phyloP scores from a whole-genome alignment of 2,329 filamentous ascomycete genomes.

The Paraphaeosphaeria sporulosa region DNA sequence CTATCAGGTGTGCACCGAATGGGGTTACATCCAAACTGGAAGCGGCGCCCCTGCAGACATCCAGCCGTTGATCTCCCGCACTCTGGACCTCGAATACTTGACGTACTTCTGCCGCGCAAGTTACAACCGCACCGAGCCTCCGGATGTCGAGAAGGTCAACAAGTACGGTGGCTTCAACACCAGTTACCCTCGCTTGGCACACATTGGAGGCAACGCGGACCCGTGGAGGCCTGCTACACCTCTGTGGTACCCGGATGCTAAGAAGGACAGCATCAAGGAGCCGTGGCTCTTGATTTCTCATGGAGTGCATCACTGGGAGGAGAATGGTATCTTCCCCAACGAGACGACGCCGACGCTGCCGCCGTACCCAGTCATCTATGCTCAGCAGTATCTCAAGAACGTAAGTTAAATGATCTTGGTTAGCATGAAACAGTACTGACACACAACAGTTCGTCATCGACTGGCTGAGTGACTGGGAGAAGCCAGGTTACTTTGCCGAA shows the following conservation, averaged over 20 bases:
- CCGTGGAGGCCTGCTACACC: slow-evolving; percentile 80
- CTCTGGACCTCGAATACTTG: slow-evolving; percentile 69
- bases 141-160: slow-evolving; percentile 74
- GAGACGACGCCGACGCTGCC: slow-evolving; percentile 67
- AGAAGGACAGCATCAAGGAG: slow-evolving; percentile 68
- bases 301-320: slow-evolving; percentile 85
- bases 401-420: background rate
- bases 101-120: slow-evolving; percentile 69
- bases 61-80: slow-evolving; percentile 75
- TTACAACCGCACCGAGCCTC: slow-evolving; percentile 72
- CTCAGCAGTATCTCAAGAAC: slow-evolving; percentile 64
- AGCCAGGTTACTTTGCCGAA: background rate
- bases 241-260: slow-evolving; percentile 67
- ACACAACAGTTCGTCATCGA: slow-evolving; percentile 62
- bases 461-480: slow-evolving; percentile 62
- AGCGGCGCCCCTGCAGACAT: slow-evolving; percentile 69
- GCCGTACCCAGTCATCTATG: slow-evolving; percentile 64
- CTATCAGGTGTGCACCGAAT: slow-evolving; percentile 64
- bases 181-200: slow-evolving; percentile 76
- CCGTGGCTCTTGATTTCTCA: slow-evolving; percentile 76
- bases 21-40: slow-evolving; percentile 81
- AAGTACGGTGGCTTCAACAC: slow-evolving; percentile 78
- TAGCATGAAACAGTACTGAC: background rate
- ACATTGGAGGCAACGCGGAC: slow-evolving; percentile 79
- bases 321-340: slow-evolving; percentile 71